phyloP scores from a whole-genome alignment of 495 filamentous ascomycete genomes.

The Penicillium malachiteum region DNA sequence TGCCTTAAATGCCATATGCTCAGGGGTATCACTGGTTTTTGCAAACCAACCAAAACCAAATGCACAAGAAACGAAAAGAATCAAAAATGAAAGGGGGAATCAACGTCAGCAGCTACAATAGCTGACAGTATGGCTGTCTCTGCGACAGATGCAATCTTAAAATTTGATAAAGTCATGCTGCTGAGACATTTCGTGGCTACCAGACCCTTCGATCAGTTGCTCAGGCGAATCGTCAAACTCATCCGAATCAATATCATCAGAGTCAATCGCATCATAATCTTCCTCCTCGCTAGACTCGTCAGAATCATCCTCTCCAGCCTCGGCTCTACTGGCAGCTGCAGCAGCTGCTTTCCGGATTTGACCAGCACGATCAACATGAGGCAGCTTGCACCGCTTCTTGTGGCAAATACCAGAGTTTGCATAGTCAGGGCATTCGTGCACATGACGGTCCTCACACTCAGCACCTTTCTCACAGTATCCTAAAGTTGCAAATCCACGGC shows the following conservation, averaged over 20 bases:
- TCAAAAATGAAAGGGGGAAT: neutral
- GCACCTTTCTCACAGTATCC: slow-evolving; percentile 89
- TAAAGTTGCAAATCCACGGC: slow-evolving; percentile 77
- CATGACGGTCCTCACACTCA: slow-evolving; percentile 77
- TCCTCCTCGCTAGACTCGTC: slow-evolving; percentile 86
- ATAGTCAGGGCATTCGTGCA: slow-evolving; percentile 91
- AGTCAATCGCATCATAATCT: slow-evolving; percentile 68
- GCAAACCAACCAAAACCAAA: neutral
- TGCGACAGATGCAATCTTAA: slow-evolving; percentile 19
- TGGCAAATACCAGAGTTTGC: slow-evolving; percentile 85
- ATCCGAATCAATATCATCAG: slow-evolving; percentile 88
- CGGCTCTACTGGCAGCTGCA: slow-evolving; percentile 37
- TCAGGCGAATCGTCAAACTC: slow-evolving; percentile 70
- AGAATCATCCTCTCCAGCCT: slow-evolving; percentile 59
- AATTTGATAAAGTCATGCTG: slow-evolving; percentile 71
- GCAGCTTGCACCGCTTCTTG: slow-evolving; percentile 77
- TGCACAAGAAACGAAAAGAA: slow-evolving; percentile 2
- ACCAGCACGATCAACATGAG: slow-evolving; percentile 83
- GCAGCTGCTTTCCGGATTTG: slow-evolving; percentile 60
- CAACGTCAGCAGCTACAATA: neutral
- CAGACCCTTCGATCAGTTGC: slow-evolving; percentile 41
- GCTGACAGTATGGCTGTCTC: neutral
- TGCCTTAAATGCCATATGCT: neutral
- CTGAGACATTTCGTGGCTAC: slow-evolving; percentile 55
- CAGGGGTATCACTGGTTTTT: slow-evolving; percentile 1